A percentile compares a stretch with the other conserved stretches of the same genome.
These are phyloP conservation scores for Dacryopinax primogenitus DNA, from an alignment of 768 basidiomycete species.

Conservation along the genomic window DNA sequence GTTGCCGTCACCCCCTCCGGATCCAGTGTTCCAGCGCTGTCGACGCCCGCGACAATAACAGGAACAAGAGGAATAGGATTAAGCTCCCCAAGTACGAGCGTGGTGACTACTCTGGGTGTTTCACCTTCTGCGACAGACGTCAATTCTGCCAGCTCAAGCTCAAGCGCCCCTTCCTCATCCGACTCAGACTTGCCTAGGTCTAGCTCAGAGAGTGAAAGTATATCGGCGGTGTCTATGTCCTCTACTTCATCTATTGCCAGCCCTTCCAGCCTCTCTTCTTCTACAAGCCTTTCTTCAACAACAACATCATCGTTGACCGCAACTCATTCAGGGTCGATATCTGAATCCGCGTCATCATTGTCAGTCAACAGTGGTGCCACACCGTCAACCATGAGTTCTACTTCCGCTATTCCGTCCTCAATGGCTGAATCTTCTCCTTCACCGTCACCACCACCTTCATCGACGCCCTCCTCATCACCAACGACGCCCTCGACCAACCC, in stretches of 20 bases:
- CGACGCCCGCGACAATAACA: no score
- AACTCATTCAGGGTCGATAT: not conserved
- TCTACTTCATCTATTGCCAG: not conserved
- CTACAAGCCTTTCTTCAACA: not conserved
- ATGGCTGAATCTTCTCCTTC: not conserved
- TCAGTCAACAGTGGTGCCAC: no score
- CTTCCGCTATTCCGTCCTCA: not conserved
- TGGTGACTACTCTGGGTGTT: no score
- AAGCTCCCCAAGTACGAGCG: no score
- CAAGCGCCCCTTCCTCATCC: not conserved
- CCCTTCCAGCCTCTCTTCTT: not conserved
- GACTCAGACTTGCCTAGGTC: not conserved
- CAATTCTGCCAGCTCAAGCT: no score
- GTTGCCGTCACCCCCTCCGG: no score
- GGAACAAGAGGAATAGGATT: no score
- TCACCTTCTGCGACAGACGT: no score
- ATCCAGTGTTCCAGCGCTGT: no score
- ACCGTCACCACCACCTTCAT: not conserved
- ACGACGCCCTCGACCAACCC: not conserved
- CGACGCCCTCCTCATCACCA: not conserved
- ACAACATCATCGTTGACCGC: not conserved
- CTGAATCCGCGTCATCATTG: not conserved
- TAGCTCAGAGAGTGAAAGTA: not conserved
- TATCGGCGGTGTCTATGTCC: conserved; percentile 4
- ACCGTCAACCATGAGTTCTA: not conserved